Percentiles rank a stretch among this genome's conserved stretches.
Conservation (phyloP, 2,329 filamentous ascomycete species). For the Simplicillium aogashimaense region DNA sequence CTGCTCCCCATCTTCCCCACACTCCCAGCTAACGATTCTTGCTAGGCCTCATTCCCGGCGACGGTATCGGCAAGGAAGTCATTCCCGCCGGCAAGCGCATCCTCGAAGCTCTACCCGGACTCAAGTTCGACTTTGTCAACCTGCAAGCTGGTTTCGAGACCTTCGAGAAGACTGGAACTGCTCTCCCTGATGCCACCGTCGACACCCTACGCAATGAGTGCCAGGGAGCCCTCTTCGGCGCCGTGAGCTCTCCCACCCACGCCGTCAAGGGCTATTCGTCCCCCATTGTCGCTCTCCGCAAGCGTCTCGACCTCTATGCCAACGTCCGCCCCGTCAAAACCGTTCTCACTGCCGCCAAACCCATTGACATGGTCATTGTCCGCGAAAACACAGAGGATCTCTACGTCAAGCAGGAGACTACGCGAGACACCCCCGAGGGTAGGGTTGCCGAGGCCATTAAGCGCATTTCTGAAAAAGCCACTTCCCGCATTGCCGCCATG, state of each 20-base stretch:
- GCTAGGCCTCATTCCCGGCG: constrained; percentile 90
- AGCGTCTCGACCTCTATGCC: constrained; percentile 89
- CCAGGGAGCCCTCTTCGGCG: constrained; percentile 92
- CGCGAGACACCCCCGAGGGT: constrained; percentile 61
- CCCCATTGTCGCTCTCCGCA: constrained; percentile 92
- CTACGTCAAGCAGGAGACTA: constrained; percentile 94
- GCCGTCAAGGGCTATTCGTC: constrained; percentile 93
- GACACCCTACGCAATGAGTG: constrained; percentile 83
- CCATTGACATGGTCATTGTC: constrained; percentile 95
- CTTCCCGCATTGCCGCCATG: constrained; percentile 79
- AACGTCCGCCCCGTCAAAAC: constrained; percentile 96
- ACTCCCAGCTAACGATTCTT: constrained; percentile 1
- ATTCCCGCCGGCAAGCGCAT: constrained; percentile 88
- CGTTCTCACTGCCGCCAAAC: constrained; percentile 47
- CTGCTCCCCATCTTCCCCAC: too few relatives aligned
- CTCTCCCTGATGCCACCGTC: constrained; percentile 84
- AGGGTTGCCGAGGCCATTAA: constrained; percentile 97
- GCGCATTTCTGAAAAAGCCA: constrained; percentile 82
- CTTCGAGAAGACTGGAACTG: constrained; percentile 81
- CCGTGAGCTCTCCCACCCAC: constrained; percentile 82
- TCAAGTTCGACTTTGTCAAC: constrained; percentile 91
- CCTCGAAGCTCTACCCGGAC: constrained; percentile 83
- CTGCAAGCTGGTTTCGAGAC: constrained; percentile 89
- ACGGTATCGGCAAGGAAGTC: constrained; percentile 97
- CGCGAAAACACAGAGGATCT: constrained; percentile 98